phyloP scores from a whole-genome alignment of 176 grass and related monocot genomes.

The Musa schizocarpa region DNA sequence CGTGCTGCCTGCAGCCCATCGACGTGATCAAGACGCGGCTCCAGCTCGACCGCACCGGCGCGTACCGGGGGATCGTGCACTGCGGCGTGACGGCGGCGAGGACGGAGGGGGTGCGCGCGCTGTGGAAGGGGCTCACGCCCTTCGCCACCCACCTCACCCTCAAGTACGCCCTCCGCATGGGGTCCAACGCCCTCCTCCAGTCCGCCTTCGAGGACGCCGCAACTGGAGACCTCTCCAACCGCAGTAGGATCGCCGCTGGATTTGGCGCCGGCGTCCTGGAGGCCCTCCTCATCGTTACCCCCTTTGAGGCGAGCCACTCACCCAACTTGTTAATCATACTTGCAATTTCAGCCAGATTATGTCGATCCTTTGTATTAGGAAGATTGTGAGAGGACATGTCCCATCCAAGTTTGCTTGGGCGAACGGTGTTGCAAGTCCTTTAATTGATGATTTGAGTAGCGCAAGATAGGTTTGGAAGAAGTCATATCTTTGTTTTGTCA shows the following conservation, averaged over 20 bases:
- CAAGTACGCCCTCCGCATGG: slow-evolving; percentile 95
- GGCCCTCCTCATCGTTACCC: slow-evolving; percentile 93
- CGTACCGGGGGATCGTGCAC: slow-evolving; percentile 69
- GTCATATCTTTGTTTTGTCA: too few relatives aligned
- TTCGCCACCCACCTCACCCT: slow-evolving; percentile 97
- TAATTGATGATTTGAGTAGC: too few relatives aligned
- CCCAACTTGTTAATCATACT: too few relatives aligned
- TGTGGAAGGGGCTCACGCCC: slow-evolving; percentile 97
- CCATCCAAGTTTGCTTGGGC: too few relatives aligned
- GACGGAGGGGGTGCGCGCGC: slow-evolving; percentile 71
- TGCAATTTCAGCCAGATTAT: too few relatives aligned
- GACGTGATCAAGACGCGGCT: slow-evolving; percentile 96
- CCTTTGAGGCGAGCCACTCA: slow-evolving; percentile 54
- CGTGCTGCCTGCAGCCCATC: slow-evolving; percentile 94
- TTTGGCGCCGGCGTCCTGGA: slow-evolving; percentile 95
- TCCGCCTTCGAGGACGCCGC: slow-evolving; percentile 73
- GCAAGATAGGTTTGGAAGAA: too few relatives aligned
- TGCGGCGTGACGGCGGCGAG: slow-evolving; percentile 59
- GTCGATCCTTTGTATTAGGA: too few relatives aligned
- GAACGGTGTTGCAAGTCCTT: too few relatives aligned
- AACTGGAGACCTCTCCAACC: slow-evolving; percentile 64
- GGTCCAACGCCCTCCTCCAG: slow-evolving; percentile 87
- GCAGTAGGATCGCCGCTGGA: slow-evolving; percentile 45
- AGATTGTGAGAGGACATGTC: too few relatives aligned
- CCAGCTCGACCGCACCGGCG: slow-evolving; percentile 65